phyloP scores from a whole-genome alignment of 352 stramenopile genomes.

The Phytopythium vexans region DNA sequence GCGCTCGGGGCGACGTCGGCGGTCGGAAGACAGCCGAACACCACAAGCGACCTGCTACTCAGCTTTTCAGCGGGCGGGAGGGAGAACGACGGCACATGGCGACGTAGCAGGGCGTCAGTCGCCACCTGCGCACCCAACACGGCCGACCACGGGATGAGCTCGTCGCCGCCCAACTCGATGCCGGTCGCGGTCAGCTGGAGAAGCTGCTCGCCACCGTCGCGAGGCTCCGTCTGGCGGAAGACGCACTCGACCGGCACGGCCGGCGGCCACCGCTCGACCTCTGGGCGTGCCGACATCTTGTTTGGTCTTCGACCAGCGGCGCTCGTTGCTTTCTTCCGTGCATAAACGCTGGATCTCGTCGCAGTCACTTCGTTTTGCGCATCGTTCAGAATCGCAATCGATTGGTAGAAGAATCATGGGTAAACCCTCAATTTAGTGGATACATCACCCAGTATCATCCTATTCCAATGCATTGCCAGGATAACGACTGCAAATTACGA shows the following conservation, averaged over 20 bases:
- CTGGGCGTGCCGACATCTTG: too few species aligned
- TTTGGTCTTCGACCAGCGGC: too few species aligned
- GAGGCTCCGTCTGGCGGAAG: constrained; percentile 19
- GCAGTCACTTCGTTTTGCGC: too few species aligned
- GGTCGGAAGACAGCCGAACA: constrained; percentile 27
- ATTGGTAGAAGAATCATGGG: too few species aligned
- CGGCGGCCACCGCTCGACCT: constrained; percentile 13
- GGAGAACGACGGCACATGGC: constrained; percentile 16
- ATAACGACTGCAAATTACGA: too few species aligned
- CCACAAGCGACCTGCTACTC: constrained; percentile 26
- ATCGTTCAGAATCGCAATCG: too few species aligned
- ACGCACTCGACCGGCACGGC: constrained; percentile 24
- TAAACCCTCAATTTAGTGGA: too few species aligned
- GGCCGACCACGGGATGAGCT: constrained; percentile 40
- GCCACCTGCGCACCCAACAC: constrained; percentile 39
- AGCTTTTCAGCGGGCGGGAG: constrained; percentile 13
- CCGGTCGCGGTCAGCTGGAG: constrained; percentile 28
- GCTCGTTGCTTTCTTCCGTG: too few species aligned
- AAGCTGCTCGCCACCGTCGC: constrained; percentile 19
- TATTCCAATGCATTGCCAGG: too few species aligned
- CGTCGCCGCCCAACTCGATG: constrained; percentile 29
- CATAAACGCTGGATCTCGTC: too few species aligned
- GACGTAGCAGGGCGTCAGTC: constrained; percentile 11
- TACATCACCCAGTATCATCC: too few species aligned
- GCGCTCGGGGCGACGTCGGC: constrained; percentile 1